These are phyloP conservation scores for Syzygium aqueum DNA, from an alignment of 345 rosid genomes.

Conservation along the genomic window DNA sequence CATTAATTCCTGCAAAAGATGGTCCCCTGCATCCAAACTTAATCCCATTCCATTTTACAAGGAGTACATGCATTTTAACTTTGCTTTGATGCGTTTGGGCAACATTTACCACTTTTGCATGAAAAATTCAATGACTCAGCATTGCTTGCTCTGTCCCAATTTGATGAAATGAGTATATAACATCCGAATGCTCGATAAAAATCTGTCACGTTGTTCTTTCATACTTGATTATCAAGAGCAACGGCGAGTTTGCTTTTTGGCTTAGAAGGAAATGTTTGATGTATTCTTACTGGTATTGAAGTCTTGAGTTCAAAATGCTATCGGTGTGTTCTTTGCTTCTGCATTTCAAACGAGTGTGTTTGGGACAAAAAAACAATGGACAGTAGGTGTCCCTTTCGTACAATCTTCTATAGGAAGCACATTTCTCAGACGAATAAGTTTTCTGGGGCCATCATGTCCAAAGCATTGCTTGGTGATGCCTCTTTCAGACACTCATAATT, in stretches of 20 bases:
- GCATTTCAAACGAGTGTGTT: too few relatives aligned
- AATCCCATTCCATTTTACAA: neutral
- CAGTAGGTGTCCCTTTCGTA: neutral
- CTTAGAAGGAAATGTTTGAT: neutral
- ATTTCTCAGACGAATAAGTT: neutral
- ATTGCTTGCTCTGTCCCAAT: neutral
- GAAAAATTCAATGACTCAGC: neutral
- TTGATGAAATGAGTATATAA: neutral
- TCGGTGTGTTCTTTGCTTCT: neutral
- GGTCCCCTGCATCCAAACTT: neutral
- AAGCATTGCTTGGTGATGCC: neutral
- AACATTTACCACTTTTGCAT: neutral
- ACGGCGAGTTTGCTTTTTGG: neutral
- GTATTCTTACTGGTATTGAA: neutral
- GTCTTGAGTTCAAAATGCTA: neutral
- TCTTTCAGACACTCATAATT: neutral
- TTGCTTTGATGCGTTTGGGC: neutral
- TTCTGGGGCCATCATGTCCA: neutral
- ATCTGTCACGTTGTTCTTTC: neutral
- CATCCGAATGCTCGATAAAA: neutral
- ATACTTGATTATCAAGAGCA: neutral
- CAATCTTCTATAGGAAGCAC: neutral
- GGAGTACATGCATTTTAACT: neutral
- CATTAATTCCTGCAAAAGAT: neutral
- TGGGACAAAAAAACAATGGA: neutral